Percentiles rank a stretch among this genome's conserved stretches.
Conservation (phyloP, 495 filamentous ascomycete species). For the Trichoderma parareesei region DNA sequence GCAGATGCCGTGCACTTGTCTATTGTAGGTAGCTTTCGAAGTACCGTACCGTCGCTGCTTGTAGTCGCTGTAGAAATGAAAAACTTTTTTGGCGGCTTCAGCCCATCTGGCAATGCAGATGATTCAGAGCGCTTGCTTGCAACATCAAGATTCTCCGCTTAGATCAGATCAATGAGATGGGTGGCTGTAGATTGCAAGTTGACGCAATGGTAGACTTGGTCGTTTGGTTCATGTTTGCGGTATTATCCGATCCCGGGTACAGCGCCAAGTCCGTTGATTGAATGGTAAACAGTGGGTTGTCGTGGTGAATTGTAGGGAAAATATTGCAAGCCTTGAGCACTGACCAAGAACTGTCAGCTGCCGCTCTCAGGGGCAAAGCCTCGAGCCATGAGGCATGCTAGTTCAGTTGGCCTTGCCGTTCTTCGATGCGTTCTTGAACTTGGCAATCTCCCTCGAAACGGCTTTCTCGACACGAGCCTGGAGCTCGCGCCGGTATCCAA, state of each 20-base stretch:
- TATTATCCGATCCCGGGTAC: not conserved
- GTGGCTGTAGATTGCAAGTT: not conserved
- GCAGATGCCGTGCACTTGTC: not conserved
- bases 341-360: not conserved
- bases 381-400: not conserved
- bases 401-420: conserved; percentile 11
- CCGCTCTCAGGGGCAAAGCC: not conserved
- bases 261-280: not conserved
- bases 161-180: not conserved
- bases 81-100: not conserved
- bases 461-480: conserved; percentile 68
- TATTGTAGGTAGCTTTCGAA: not conserved
- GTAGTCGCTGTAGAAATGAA: not conserved
- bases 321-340: not conserved
- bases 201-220: not conserved
- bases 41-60: not conserved
- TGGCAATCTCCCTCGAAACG: conserved; percentile 60
- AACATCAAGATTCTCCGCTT: not conserved
- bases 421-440: conserved; percentile 33
- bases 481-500: conserved; percentile 84
- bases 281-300: not conserved
- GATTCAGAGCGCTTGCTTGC: conserved; percentile 9
- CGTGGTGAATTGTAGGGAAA: too few relatives aligned
- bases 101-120: not conserved
- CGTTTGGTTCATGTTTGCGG: not conserved